Conservation (phyloP, 257 asterid genomes). For the Parsonsia alboflavescens region DNA sequence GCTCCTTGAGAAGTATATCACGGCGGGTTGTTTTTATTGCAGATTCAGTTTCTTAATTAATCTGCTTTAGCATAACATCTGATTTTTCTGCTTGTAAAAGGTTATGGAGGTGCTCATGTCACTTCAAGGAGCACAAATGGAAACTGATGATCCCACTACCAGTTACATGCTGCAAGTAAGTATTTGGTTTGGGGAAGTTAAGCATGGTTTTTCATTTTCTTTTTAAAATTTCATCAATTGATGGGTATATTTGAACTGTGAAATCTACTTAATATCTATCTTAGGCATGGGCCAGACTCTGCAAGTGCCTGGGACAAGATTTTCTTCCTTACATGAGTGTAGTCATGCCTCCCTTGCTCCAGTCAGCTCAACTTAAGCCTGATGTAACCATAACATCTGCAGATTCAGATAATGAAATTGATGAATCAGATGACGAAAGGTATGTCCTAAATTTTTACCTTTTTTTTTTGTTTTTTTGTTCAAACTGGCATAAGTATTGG, state of each 20-base stretch:
- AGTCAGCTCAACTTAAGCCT: slow-evolving; percentile 91
- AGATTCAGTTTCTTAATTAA: background rate
- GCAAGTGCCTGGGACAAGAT: slow-evolving; percentile 97
- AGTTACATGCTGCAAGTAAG: slow-evolving; percentile 92
- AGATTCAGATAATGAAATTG: slow-evolving; percentile 74
- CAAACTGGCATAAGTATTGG: background rate
- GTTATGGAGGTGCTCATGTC: slow-evolving; percentile 95
- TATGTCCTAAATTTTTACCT: slow-evolving; percentile 14
- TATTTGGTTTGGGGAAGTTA: background rate
- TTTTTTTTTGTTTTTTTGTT: background rate
- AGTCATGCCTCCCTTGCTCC: slow-evolving; percentile 92
- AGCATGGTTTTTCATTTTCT: background rate
- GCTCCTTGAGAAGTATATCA: background rate
- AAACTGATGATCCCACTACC: slow-evolving; percentile 87
- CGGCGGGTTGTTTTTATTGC: background rate
- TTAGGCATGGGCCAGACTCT: slow-evolving; percentile 96
- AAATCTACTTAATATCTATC: slow-evolving; percentile 5
- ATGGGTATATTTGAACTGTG: background rate
- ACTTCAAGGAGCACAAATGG: slow-evolving; percentile 90
- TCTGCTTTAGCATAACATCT: slow-evolving; percentile 12
- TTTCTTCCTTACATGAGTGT: slow-evolving; percentile 92
- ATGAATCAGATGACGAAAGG: slow-evolving; percentile 91
- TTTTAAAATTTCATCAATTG: background rate
- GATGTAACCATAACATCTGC: slow-evolving; percentile 85
- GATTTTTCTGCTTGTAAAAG: slow-evolving; percentile 29